phyloP scores from a whole-genome alignment of 1,139 yeast species.

The Eremothecium sinecaudum region DNA sequence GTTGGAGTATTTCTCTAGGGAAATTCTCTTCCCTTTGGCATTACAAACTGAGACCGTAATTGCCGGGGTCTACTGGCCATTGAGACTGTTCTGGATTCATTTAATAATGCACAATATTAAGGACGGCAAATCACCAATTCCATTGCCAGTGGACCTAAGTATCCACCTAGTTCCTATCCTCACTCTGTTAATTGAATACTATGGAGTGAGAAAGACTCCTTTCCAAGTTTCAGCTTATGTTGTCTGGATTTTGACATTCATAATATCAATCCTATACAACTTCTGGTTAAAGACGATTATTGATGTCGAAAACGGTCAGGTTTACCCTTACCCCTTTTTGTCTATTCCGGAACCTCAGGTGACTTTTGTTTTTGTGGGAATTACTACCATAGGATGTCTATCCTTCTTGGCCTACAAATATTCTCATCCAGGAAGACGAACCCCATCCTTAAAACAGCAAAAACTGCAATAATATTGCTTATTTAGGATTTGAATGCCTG shows the following conservation, averaged over 20 bases:
- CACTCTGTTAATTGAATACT: conserved; percentile 44
- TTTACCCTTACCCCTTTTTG: conserved; percentile 60
- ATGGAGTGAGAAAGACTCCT: conserved; percentile 41
- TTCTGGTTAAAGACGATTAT: conserved; percentile 40
- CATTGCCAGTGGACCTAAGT: conserved; percentile 44
- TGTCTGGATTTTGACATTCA: conserved; percentile 36
- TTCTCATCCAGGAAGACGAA: too few relatives aligned
- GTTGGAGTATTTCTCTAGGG: conserved; percentile 16
- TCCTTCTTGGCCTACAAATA: too few relatives aligned
- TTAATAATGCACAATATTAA: conserved; percentile 34
- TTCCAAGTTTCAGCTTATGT: conserved; percentile 23
- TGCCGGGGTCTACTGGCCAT: conserved; percentile 56
- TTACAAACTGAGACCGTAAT: conserved; percentile 52
- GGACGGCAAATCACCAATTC: conserved; percentile 31
- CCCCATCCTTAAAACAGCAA: too few relatives aligned
- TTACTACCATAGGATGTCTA: conserved; percentile 42
- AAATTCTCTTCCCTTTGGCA: conserved; percentile 36
- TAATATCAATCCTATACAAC: conserved; percentile 46
- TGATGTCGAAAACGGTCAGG: conserved; percentile 39
- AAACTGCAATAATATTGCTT: too few relatives aligned
- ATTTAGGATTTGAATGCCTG: too few relatives aligned
- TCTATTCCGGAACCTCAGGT: conserved; percentile 41
- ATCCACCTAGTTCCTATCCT: conserved; percentile 53
- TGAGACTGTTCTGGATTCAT: conserved; percentile 42
- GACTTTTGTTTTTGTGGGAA: conserved; percentile 40